phyloP scores from a whole-genome alignment of 2,329 filamentous ascomycete genomes.

The Fusarium keratoplasticum region DNA sequence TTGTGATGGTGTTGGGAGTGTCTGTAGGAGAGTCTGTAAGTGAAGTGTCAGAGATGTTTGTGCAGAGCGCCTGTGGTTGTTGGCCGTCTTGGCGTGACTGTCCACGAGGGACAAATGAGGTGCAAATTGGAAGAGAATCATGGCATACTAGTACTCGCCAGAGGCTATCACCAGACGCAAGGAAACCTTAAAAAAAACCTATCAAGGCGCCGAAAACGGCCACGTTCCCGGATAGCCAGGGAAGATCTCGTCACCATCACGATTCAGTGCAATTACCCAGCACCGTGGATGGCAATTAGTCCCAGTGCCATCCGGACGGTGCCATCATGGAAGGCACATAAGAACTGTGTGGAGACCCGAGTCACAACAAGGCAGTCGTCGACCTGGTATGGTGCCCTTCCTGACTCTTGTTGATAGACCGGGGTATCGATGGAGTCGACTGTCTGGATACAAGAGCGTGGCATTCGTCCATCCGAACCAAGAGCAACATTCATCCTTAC shows the following conservation, averaged over 20 bases:
- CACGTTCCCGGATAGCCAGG: slow-evolving; percentile 32
- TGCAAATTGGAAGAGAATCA: slow-evolving; percentile 14
- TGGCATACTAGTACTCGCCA: slow-evolving; percentile 35
- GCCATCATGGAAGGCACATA: slow-evolving; percentile 29
- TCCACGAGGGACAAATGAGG: slow-evolving; percentile 23
- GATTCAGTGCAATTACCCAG: not conserved
- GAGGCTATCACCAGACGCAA: slow-evolving; percentile 4
- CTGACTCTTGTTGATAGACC: slow-evolving; percentile 27
- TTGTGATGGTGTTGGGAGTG: slow-evolving; percentile 26
- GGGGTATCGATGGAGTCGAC: slow-evolving; percentile 5
- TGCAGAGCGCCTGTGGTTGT: slow-evolving; percentile 8
- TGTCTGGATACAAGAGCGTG: slow-evolving; percentile 32
- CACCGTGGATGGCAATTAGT: slow-evolving; percentile 13
- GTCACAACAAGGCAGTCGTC: not conserved
- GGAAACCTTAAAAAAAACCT: slow-evolving; percentile 19
- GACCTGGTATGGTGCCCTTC: slow-evolving; percentile 28
- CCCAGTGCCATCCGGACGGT: slow-evolving; percentile 23
- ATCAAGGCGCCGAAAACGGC: slow-evolving; percentile 34
- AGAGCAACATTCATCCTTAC: slow-evolving; percentile 35
- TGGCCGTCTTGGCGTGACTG: not conserved
- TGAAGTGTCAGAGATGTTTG: slow-evolving; percentile 15
- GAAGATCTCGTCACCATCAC: slow-evolving; percentile 30
- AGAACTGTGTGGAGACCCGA: slow-evolving; percentile 31
- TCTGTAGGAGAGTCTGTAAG: slow-evolving; percentile 12
- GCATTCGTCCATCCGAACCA: slow-evolving; percentile 32